Evolutionary conservation across 2,329 filamentous ascomycete species (phyloP).

Genomic region (Catunica adiposa): DNA sequence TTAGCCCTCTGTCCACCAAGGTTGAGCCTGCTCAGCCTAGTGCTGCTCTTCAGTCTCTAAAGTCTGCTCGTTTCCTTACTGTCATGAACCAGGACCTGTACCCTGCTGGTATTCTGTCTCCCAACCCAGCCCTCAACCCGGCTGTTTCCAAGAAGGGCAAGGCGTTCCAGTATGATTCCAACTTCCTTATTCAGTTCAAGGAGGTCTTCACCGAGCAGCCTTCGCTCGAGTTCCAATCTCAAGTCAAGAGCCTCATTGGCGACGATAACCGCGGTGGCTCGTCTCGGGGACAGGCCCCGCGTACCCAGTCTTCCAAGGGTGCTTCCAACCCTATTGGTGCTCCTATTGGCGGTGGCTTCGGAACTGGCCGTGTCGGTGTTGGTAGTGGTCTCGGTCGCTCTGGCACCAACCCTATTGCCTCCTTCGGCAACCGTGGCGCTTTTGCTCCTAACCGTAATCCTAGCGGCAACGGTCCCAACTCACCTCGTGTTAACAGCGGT

Average conservation of each 20-base stretch:
- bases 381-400: constrained; percentile 7
- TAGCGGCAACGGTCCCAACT: constrained; percentile 48
- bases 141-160: constrained; percentile 61
- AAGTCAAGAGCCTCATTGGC: constrained; percentile 74
- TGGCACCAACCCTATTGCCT: constrained; percentile 11
- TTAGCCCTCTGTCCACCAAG: constrained; percentile 64
- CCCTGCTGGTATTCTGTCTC: constrained; percentile 67
- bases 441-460: constrained; percentile 38
- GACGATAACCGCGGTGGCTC: constrained; percentile 30
- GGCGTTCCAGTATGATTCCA: constrained; percentile 86
- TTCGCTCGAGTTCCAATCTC: constrained; percentile 78
- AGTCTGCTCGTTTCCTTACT: constrained; percentile 75
- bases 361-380: constrained; percentile 11
- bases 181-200: constrained; percentile 93
- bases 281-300: constrained; percentile 45
- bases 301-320: constrained; percentile 27
- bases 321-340: constrained; percentile 36
- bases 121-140: constrained; percentile 78
- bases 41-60: constrained; percentile 80
- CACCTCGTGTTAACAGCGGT: constrained; percentile 51
- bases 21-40: constrained; percentile 87
- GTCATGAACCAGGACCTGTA: constrained; percentile 67
- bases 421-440: constrained; percentile 19
- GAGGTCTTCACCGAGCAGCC: constrained; percentile 93
- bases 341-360: constrained; percentile 31